Conservation (phyloP, 2,329 filamentous ascomycete genomes). For the Sporothrix brasiliensis region DNA sequence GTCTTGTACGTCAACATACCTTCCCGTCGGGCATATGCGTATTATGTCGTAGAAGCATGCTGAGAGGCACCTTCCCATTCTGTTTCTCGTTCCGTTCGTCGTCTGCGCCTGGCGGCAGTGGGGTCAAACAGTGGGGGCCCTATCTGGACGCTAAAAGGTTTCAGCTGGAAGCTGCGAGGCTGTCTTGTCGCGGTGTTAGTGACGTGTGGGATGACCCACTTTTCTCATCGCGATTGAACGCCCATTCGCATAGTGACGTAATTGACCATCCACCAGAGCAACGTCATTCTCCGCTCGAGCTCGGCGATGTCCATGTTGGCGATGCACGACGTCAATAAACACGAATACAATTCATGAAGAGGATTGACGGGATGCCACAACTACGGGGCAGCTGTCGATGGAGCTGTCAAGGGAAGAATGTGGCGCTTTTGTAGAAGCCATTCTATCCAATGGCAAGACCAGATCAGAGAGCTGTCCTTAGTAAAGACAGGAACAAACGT, state of each 20-base stretch:
- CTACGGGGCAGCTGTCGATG: no score
- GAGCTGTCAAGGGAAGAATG: no score
- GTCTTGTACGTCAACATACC: no score
- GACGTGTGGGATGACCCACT: constrained; percentile 12
- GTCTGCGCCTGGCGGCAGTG: neutral
- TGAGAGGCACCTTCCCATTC: no score
- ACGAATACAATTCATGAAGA: neutral
- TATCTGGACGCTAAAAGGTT: neutral
- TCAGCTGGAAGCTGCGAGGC: neutral
- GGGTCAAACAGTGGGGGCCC: neutral
- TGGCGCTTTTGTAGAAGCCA: neutral
- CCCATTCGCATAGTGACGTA: constrained; percentile 21
- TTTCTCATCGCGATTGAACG: neutral
- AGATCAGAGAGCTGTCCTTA: neutral
- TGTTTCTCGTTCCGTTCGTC: neutral
- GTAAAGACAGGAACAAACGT: neutral
- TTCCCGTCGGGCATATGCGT: no score
- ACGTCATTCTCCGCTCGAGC: neutral
- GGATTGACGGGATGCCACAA: neutral
- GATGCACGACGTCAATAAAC: neutral
- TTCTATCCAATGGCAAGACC: neutral
- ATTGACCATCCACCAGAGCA: neutral
- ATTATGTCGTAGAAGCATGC: no score
- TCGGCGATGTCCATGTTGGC: neutral
- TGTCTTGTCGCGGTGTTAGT: neutral